A percentile compares a stretch with the other conserved stretches of the same genome.
Conservation (phyloP, 805 yeast genomes). For the Kodamaea laetipori region DNA sequence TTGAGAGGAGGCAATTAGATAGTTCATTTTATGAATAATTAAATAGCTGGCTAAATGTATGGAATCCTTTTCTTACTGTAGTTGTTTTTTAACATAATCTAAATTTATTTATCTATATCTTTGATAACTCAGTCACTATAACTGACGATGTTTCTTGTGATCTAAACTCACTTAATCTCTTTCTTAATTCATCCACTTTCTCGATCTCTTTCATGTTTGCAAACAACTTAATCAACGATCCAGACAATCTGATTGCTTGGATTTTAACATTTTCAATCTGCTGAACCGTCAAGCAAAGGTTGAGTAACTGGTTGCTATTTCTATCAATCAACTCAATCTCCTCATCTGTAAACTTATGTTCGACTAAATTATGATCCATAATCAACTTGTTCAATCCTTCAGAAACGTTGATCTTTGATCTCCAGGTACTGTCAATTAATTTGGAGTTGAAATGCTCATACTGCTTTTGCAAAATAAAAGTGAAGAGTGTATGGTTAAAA, state of each 20-base stretch:
- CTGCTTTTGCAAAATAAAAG: conserved; percentile 31
- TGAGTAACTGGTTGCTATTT: conserved; percentile 4
- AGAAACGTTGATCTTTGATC: conserved; percentile 51
- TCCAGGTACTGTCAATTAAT: conserved; percentile 55
- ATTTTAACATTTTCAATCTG: conserved; percentile 63
- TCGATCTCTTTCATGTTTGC: conserved; percentile 17
- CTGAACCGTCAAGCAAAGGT: conserved; percentile 35
- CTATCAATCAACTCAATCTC: background rate
- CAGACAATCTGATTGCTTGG: conserved; percentile 42
- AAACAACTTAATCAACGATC: conserved; percentile 21
- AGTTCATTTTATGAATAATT: conserved; percentile 33
- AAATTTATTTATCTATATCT: background rate
- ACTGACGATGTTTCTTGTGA: conserved; percentile 23
- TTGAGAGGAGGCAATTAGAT: conserved; percentile 97
- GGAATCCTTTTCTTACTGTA: conserved; percentile 44
- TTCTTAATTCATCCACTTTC: conserved; percentile 16
- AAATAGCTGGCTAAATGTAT: background rate
- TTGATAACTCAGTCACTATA: conserved; percentile 19
- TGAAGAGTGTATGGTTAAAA: conserved; percentile 13
- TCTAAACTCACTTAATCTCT: conserved; percentile 19
- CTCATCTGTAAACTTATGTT: background rate
- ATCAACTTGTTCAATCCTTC: conserved; percentile 37
- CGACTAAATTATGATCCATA: background rate
- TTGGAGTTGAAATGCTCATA: conserved; percentile 25
- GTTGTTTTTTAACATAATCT: too few species aligned